Evolutionary conservation across 2,329 filamentous ascomycete species (phyloP).

Genomic region (Cladosporium sp.): DNA sequence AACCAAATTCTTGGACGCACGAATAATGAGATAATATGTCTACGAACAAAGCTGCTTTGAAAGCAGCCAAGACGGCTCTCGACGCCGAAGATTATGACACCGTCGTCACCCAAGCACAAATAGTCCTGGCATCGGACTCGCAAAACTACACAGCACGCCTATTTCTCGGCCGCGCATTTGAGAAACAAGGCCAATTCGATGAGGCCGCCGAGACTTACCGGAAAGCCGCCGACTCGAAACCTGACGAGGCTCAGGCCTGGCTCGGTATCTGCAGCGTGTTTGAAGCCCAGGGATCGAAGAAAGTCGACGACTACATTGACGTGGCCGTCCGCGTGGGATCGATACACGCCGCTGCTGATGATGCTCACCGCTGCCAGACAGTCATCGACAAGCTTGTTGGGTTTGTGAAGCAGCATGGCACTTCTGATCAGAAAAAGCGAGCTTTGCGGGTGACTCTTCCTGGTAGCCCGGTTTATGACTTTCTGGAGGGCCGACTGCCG

Average conservation of each 20-base stretch:
- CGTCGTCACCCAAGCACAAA: constrained; percentile 63
- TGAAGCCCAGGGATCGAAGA: constrained; percentile 66
- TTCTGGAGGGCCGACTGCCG: constrained; percentile 77
- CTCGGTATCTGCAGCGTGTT: constrained; percentile 83
- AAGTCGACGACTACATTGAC: constrained; percentile 68
- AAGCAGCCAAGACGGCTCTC: constrained; percentile 73
- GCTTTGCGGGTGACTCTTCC: constrained; percentile 75
- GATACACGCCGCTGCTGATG: constrained; percentile 63
- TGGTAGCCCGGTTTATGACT: constrained; percentile 71
- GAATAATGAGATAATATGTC: constrained; percentile 31
- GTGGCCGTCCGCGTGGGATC: constrained; percentile 69
- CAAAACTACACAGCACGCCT: constrained; percentile 81
- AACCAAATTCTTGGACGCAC: neutral
- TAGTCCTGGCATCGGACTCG: constrained; percentile 65
- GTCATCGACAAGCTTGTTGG: constrained; percentile 75
- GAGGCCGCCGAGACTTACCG: constrained; percentile 74
- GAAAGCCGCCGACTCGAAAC: constrained; percentile 65
- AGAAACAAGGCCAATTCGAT: constrained; percentile 66
- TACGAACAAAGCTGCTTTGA: constrained; percentile 66
- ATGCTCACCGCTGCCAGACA: constrained; percentile 54
- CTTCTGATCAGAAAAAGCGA: constrained; percentile 66
- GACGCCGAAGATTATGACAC: constrained; percentile 75
- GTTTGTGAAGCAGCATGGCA: constrained; percentile 68
- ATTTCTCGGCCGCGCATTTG: constrained; percentile 80
- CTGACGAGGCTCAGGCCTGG: constrained; percentile 78